Evolutionary conservation across 2,329 filamentous ascomycete genomes (phyloP), one percentile per base, ranked within the genome.

Genomic region (Venturia effusa): DNA sequence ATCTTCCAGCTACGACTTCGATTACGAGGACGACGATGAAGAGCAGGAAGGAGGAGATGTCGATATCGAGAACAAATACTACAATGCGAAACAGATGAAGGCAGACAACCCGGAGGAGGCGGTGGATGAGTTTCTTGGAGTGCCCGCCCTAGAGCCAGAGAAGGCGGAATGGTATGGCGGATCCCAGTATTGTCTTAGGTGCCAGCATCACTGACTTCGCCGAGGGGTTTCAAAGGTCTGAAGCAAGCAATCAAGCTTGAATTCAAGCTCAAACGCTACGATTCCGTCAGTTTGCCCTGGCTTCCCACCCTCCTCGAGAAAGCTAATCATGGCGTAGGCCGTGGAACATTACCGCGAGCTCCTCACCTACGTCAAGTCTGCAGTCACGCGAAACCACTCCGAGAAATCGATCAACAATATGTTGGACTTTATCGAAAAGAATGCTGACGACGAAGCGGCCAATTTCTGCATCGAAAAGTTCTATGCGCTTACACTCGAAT

Each of bases 371-470:
- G 92, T 97, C 78, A 96, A 94, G 76, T 95, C 90, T 3, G 93
- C 93, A 8, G 93, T 99, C 59, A 97, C 94, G 48, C 87, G 94
- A 67, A 99, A 97, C 77, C 97, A 97, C 77, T 97, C 94, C 1
- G 94, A 99, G 76, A 97, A 97, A 75, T 97, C 93, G 15, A 96
- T 99, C 79, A 97, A 97, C 78, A 97, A 97, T 75, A 96, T 99
- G 88, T 86, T 99, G 59, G 94, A 97, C 78, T 96, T 89, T 74
- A 94, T 99, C 68, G 93, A 97, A 76, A 97, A 97, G 77, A 89
- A 88, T 45, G 87, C 88, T 64, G 85, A 88, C 67, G 83, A 86
- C 66, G 83, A 86, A 8, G 84, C 86, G 54, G 87, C 89, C 30
- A 88, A 88, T 71, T 81, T 84, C 67, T 93, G 88, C 75, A 95